Conservation (phyloP, 1,284 basidiomycete species). For the Flammula alnicola region DNA sequence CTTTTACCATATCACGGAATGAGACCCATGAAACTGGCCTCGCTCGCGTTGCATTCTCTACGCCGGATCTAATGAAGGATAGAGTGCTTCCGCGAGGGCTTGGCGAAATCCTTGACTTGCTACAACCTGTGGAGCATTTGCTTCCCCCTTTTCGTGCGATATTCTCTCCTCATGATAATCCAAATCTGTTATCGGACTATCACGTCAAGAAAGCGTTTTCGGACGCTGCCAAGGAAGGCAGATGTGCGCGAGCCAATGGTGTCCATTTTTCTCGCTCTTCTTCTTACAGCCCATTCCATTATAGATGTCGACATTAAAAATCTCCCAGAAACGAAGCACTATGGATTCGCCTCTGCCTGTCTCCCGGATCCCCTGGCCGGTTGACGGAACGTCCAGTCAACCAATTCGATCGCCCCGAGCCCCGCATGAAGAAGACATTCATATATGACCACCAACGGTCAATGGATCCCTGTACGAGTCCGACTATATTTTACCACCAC, state of each 20-base stretch:
- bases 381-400: no score
- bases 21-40: constrained; percentile 23
- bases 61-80: constrained; percentile 23
- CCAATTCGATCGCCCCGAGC: no score
- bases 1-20: constrained; percentile 42
- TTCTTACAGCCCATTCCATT: no score
- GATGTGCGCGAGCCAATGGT: no score
- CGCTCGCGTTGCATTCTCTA: constrained; percentile 28
- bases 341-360: no score
- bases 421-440: constrained; percentile 40
- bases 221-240: no score
- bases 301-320: no score
- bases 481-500: constrained; percentile 46
- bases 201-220: constrained; percentile 38
- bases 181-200: constrained; percentile 43
- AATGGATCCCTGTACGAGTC: constrained; percentile 60
- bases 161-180: constrained; percentile 46
- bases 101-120: constrained; percentile 33
- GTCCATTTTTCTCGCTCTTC: no score
- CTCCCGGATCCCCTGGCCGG: no score
- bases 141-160: constrained; percentile 42
- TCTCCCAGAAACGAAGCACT: no score
- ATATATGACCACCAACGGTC: constrained; percentile 43
- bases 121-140: constrained; percentile 36
- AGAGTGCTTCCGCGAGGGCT: constrained; percentile 27